A percentile compares a stretch with the other conserved stretches of the same genome.
Conservation (phyloP, 2,329 filamentous ascomycete genomes). For the Myriosclerotinia curreyana region DNA sequence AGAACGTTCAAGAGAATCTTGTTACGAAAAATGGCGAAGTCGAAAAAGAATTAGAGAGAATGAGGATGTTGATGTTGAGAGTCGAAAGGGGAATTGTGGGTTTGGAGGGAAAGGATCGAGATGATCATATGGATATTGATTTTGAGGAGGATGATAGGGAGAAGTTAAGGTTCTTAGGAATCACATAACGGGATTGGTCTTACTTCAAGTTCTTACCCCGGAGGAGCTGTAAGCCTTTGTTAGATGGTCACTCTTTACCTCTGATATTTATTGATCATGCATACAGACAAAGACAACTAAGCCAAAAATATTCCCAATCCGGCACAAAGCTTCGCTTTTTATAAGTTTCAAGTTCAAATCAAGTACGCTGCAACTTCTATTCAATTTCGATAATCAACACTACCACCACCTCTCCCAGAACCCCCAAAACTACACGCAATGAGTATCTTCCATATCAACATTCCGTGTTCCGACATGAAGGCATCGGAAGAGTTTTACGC, state of each 20-base stretch:
- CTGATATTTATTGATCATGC: background rate
- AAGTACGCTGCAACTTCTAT: background rate
- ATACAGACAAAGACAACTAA: background rate
- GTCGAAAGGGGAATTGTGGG: conserved; percentile 52
- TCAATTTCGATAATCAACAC: too few species aligned
- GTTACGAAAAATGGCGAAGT: conserved; percentile 63
- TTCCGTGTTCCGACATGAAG: background rate
- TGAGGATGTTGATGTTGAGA: conserved; percentile 60
- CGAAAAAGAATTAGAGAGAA: conserved; percentile 63
- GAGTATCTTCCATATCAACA: background rate
- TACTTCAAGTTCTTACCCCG: too few species aligned
- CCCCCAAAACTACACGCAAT: background rate
- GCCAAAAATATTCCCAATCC: background rate
- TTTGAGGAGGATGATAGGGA: conserved; percentile 28
- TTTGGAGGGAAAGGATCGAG: conserved; percentile 26
- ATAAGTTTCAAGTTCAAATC: background rate
- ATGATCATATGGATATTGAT: conserved; percentile 32
- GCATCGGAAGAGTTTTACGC: background rate
- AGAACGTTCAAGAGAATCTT: conserved; percentile 61
- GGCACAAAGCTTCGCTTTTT: background rate
- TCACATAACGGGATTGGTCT: background rate
- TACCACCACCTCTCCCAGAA: background rate
- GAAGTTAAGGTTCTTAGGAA: conserved; percentile 25
- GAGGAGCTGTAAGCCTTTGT: background rate
- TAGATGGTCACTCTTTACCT: background rate